Evolutionary conservation across 306 rosid genomes (phyloP).

Genomic region (Notholithocarpus densiflorus): DNA sequence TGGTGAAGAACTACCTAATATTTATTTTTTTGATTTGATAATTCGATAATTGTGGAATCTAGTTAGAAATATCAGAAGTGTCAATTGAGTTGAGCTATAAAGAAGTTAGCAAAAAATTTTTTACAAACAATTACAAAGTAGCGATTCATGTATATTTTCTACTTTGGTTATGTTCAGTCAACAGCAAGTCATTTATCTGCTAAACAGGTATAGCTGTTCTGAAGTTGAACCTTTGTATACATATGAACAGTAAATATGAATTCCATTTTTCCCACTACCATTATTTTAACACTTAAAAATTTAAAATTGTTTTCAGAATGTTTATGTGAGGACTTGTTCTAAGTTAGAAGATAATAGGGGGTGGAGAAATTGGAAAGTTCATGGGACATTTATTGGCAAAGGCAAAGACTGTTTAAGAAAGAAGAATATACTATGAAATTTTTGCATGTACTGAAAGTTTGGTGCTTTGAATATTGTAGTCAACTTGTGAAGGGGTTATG

Average conservation of each 20-base stretch:
- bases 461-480: not conserved
- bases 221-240: not conserved
- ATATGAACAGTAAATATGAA: not conserved
- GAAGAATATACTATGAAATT: no score
- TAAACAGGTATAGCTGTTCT: not conserved
- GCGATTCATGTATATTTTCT: not conserved
- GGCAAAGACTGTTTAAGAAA: no score
- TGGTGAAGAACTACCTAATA: no score
- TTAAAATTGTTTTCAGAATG: not conserved
- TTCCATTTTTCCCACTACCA: not conserved
- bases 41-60: no score
- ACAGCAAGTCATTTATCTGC: not conserved
- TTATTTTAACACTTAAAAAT: not conserved
- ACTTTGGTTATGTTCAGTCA: not conserved
- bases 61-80: no score
- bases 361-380: not conserved
- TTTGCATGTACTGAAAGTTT: not conserved
- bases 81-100: no score
- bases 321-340: not conserved
- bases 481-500: not conserved
- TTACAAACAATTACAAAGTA: not conserved
- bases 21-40: no score
- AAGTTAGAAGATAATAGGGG: not conserved
- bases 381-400: not conserved
- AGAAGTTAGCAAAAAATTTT: no score